Conservation (phyloP, 306 rosid genomes). For the Fagus sylvatica region DNA sequence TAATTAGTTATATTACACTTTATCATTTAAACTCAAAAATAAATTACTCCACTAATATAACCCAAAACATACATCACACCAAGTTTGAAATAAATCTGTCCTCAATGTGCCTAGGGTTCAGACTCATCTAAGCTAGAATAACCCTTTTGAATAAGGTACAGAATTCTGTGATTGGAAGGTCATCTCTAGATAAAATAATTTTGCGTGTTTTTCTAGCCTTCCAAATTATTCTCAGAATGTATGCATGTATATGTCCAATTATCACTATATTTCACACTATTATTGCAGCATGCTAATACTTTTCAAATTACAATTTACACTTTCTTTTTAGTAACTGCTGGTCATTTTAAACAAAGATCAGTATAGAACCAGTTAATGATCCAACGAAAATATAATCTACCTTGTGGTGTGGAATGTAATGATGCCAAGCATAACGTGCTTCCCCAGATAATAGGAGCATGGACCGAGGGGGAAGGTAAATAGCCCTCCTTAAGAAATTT, state of each 20-base stretch:
- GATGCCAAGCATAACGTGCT: constrained; percentile 93
- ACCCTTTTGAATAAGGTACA: background rate
- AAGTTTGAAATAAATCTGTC: background rate
- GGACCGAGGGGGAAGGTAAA: constrained; percentile 82
- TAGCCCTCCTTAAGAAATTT: constrained; percentile 55
- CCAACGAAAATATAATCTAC: constrained; percentile 28
- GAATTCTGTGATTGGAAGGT: background rate
- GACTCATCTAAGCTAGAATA: background rate
- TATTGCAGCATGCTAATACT: background rate
- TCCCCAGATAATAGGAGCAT: constrained; percentile 82
- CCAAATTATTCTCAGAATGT: background rate
- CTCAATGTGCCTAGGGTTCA: background rate
- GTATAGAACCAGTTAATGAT: background rate
- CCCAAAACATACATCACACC: background rate
- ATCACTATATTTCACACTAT: background rate
- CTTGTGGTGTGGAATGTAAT: constrained; percentile 93
- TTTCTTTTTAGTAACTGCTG: background rate
- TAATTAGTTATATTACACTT: background rate
- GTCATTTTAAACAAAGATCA: background rate
- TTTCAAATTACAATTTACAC: background rate
- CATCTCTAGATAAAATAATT: background rate
- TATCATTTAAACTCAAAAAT: background rate
- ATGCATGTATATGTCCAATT: background rate
- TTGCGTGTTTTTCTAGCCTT: background rate
- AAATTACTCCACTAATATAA: background rate